Evolutionary conservation across 768 basidiomycete genomes (phyloP), one percentile per base, ranked within the genome.

Genomic region (Collybia nuda): DNA sequence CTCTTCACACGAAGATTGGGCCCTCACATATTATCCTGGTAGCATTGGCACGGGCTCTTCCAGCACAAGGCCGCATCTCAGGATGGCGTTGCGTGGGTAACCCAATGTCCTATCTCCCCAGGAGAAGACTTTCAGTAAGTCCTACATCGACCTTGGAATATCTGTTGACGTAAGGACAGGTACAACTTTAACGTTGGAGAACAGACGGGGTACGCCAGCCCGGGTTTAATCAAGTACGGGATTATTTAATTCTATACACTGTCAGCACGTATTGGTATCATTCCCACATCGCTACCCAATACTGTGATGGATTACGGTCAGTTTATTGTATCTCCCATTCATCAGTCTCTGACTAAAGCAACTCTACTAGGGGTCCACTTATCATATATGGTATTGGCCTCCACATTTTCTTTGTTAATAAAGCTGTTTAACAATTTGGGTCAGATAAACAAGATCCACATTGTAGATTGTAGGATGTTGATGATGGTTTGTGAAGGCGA

Each of bases 271-370:
- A 59, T 45, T 32, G 35, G 26, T 43, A 22, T 49, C 35, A 49
- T 37, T 50, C 52, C 8, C 52, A 54, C 37, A 22, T 47, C 28
- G 69, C 69, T 6, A 71, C 72, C 0, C 81, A 82, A 62, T 81
- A 81, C 50, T 83, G 81, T 44, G 80, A 82, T 46, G 80, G 80
- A 0, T 66, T 82, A 22, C 62, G 80, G 36, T 79, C 79, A 1
- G 66, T 32, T 73, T 1, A 29, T 80, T 28, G 67, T 81, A 8
- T 62, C 81, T n/a, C n/a, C n/a, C n/a, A n/a, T n/a, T n/a, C n/a
- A n/a, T 11, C 75, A 78, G 28, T 14, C 32, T 32, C 9, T 11
- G 3, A 11, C n/a, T n/a, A 11, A 11, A 6, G 9, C 12, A 2
- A 11, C 32, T 11, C 12, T 32, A 2, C 9, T 32, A 32, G 32